Conservation (phyloP, 371 early-diverging fungal species). For the Syncephalastrum racemosum region DNA sequence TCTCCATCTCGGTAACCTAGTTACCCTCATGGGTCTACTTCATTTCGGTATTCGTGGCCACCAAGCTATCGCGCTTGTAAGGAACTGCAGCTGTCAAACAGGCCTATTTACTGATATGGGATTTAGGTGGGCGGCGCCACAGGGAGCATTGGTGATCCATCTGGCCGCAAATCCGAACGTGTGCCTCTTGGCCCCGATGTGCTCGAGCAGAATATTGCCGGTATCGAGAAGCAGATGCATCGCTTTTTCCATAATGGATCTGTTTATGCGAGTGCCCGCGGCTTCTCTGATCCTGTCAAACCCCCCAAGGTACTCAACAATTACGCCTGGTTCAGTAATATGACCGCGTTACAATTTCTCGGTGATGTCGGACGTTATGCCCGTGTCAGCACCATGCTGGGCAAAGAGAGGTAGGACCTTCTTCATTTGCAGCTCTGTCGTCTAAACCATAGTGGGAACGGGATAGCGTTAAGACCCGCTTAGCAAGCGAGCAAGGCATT, state of each 20-base stretch:
- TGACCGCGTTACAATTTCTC: conserved; percentile 83
- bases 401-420: conserved; percentile 70
- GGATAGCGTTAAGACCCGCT: conserved; percentile 69
- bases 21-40: conserved; percentile 80
- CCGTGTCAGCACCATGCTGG: conserved; percentile 84
- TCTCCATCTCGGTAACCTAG: conserved; percentile 89
- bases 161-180: conserved; percentile 83
- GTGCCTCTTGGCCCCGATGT: conserved; percentile 55
- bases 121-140: conserved; percentile 89
- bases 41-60: conserved; percentile 89
- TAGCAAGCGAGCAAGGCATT: conserved; percentile 84
- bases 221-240: conserved; percentile 71
- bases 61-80: conserved; percentile 78
- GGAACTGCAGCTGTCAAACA: background rate
- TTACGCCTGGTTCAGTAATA: conserved; percentile 73
- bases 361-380: conserved; percentile 76
- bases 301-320: conserved; percentile 75
- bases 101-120: background rate
- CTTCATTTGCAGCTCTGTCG: background rate
- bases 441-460: background rate
- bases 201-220: conserved; percentile 64
- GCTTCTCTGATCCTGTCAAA: conserved; percentile 15
- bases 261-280: conserved; percentile 55
- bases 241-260: conserved; percentile 71
- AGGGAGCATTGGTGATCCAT: conserved; percentile 93